Evolutionary conservation across 148 eudicot species (phyloP).

Genomic region (Silene conica): DNA sequence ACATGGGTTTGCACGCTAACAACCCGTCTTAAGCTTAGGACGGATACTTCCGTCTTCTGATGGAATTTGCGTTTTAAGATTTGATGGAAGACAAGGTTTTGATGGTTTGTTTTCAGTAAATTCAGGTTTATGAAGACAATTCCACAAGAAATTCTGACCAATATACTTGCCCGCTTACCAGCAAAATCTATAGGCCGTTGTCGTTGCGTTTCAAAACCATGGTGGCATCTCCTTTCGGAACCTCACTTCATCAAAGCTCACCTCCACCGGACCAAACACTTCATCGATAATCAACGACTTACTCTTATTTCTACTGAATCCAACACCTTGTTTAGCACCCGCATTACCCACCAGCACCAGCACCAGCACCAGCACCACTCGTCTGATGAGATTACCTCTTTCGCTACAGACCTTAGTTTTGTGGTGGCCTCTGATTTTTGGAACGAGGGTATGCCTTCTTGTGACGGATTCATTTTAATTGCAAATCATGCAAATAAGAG

Average conservation of each 20-base stretch:
- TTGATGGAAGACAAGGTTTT: not conserved
- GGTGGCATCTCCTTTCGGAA: conserved; percentile 14
- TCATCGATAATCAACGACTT: not conserved
- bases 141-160: conserved; percentile 18
- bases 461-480: conserved; percentile 18
- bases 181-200: conserved; percentile 17
- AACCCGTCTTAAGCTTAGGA: no score
- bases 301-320: not conserved
- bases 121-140: conserved; percentile 8
- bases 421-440: not conserved
- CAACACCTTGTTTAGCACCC: not conserved
- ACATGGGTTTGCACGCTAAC: no score
- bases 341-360: not conserved
- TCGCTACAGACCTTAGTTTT: not conserved
- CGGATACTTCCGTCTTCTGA: no score
- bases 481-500: not conserved
- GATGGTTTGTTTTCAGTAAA: not conserved
- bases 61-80: no score
- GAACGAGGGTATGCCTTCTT: conserved; percentile 9
- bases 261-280: not conserved
- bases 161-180: conserved; percentile 16
- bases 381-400: not conserved
- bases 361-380: no score
- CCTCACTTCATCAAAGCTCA: conserved; percentile 23
- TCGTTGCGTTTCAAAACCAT: conserved; percentile 25